A percentile compares a stretch with the other conserved stretches of the same genome.
Evolutionary conservation across 148 eudicot genomes (phyloP).

Genomic region (Suaeda aralocaspica): DNA sequence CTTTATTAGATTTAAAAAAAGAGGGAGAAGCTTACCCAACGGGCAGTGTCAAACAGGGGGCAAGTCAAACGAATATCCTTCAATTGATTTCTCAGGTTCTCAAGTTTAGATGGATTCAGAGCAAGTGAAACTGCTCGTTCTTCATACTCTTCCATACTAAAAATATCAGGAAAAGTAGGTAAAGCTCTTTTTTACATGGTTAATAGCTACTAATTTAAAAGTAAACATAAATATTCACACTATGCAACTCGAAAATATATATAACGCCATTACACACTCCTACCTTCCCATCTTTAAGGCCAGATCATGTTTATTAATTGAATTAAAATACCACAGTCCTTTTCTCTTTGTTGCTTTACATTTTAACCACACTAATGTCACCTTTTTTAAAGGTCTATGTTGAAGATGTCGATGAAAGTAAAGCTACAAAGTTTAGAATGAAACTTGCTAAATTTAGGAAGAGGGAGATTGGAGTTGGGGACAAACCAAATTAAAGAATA

Average conservation of each 20-base stretch:
- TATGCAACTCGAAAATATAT: no score
- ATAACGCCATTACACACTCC: neutral
- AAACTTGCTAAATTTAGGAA: neutral
- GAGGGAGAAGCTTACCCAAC: constrained; percentile 54
- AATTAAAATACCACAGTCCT: neutral
- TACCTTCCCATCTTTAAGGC: neutral
- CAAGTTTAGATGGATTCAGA: constrained; percentile 58
- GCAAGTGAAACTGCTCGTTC: constrained; percentile 78
- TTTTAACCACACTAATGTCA: neutral
- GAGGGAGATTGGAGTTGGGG: neutral
- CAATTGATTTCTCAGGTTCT: constrained; percentile 51
- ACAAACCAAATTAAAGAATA: neutral
- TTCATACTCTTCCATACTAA: constrained; percentile 82
- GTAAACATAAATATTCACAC: neutral
- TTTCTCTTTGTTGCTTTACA: no score
- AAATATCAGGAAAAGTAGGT: constrained; percentile 10
- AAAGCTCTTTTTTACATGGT: no score
- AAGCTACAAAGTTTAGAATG: no score
- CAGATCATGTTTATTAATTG: neutral
- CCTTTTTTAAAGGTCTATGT: neutral
- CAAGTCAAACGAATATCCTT: constrained; percentile 70
- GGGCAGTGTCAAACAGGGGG: constrained; percentile 81
- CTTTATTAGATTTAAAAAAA: neutral
- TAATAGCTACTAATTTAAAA: neutral
- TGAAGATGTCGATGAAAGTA: no score